Evolutionary conservation across 1,139 yeast species (phyloP).

Genomic region (Geotrichum armillariae): DNA sequence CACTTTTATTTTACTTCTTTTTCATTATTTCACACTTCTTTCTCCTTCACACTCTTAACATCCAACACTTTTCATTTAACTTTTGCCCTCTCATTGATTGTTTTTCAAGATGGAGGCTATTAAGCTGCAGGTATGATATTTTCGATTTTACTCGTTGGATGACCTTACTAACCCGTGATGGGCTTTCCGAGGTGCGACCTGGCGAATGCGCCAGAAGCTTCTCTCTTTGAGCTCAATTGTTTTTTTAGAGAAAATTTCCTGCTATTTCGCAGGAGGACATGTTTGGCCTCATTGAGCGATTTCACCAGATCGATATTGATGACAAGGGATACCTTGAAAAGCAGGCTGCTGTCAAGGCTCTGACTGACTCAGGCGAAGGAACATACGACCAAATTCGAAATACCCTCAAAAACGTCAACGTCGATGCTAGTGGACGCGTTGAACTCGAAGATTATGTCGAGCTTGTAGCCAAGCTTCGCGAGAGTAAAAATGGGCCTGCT

Average conservation of each 20-base stretch:
- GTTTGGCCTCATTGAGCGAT: conserved; percentile 79
- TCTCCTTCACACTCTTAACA: background rate
- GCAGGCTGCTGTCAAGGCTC: conserved; percentile 81
- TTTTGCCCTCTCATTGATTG: background rate
- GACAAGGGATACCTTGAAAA: conserved; percentile 97
- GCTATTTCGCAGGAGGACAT: conserved; percentile 81
- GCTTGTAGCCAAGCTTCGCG: conserved; percentile 46
- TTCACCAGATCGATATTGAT: conserved; percentile 77
- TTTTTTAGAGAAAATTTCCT: conserved; percentile 75
- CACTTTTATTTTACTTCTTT: background rate
- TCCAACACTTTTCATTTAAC: conserved; percentile 2
- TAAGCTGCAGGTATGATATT: conserved; percentile 40
- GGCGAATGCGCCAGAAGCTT: background rate
- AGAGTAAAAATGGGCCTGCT: conserved; percentile 31
- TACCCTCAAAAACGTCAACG: conserved; percentile 83
- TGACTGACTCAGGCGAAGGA: conserved; percentile 75
- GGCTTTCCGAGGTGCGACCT: background rate
- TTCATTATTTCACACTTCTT: conserved; percentile 1
- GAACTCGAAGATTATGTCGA: conserved; percentile 96
- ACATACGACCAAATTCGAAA: conserved; percentile 92
- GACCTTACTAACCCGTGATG: background rate
- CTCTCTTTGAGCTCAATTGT: background rate
- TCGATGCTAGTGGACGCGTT: conserved; percentile 96
- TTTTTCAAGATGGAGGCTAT: conserved; percentile 47
- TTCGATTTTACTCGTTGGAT: background rate